Evolutionary conservation across 1,139 yeast genomes (phyloP).

Genomic region (Hansenula lynferdii): DNA sequence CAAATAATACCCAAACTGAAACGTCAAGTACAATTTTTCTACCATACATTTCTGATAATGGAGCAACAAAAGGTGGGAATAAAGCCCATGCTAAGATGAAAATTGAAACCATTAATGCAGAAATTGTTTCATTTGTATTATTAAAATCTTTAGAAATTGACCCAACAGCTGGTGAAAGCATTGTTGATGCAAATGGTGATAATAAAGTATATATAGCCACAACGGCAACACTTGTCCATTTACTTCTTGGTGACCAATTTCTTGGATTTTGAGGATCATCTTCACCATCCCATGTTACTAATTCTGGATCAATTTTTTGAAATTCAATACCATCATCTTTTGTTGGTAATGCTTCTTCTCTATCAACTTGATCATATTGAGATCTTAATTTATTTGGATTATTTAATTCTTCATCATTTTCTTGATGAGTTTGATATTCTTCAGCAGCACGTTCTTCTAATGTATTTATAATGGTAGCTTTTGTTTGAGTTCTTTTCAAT

Average conservation of each 20-base stretch:
- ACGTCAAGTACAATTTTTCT: slow-evolving; percentile 44
- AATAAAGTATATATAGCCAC: slow-evolving; percentile 50
- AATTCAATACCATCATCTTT: slow-evolving; percentile 46
- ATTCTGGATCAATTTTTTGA: slow-evolving; percentile 49
- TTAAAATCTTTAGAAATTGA: slow-evolving; percentile 39
- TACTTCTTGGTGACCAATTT: slow-evolving; percentile 45
- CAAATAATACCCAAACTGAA: slow-evolving; percentile 45
- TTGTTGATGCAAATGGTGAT: slow-evolving; percentile 56
- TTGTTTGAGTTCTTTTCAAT: slow-evolving; percentile 34
- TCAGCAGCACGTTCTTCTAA: slow-evolving; percentile 28
- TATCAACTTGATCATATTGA: slow-evolving; percentile 8
- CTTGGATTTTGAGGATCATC: slow-evolving; percentile 33
- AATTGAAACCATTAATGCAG: slow-evolving; percentile 49
- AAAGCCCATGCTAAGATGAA: slow-evolving; percentile 62
- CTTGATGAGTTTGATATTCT: slow-evolving; percentile 6
- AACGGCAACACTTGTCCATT: slow-evolving; percentile 40
- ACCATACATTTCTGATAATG: slow-evolving; percentile 57
- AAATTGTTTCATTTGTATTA: slow-evolving; percentile 33
- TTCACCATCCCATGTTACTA: slow-evolving; percentile 3
- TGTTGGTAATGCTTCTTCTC: slow-evolving; percentile 34
- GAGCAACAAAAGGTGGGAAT: slow-evolving; percentile 57
- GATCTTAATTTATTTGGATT: slow-evolving; percentile 5
- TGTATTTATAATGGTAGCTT: slow-evolving; percentile 35
- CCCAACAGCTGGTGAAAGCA: slow-evolving; percentile 53
- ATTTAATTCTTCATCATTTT: slow-evolving; percentile 5